Conservation (phyloP, 345 rosid genomes). For the Stellera chamaejasme region DNA sequence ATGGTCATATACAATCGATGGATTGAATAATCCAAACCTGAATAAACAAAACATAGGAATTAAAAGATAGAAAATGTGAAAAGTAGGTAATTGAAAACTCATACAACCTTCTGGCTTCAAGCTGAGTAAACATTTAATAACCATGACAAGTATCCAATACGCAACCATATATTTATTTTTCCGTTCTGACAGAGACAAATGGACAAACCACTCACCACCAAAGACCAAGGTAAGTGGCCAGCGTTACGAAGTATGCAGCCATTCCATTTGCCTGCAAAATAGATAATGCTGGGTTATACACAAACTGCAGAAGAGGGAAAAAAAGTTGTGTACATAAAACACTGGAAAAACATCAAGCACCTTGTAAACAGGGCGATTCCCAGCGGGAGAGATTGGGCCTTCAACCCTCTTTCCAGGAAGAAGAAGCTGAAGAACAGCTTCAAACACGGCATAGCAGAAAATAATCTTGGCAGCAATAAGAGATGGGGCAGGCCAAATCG, state of each 20-base stretch:
- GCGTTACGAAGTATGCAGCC: constrained; percentile 72
- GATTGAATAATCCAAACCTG: constrained; percentile 95
- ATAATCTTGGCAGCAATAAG: constrained; percentile 66
- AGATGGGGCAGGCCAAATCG: constrained; percentile 84
- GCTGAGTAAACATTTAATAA: too few species aligned
- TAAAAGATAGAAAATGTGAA: background rate
- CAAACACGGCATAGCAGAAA: constrained; percentile 70
- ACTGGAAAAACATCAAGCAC: constrained; percentile 20
- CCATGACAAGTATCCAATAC: too few species aligned
- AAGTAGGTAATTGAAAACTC: background rate
- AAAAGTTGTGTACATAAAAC: constrained; percentile 4
- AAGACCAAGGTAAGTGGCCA: constrained; percentile 67
- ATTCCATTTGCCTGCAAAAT: constrained; percentile 80
- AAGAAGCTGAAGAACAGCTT: constrained; percentile 88
- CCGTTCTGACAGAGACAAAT: background rate
- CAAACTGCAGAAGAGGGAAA: too few species aligned
- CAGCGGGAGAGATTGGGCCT: constrained; percentile 88
- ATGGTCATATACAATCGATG: constrained; percentile 80
- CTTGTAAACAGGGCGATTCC: constrained; percentile 87
- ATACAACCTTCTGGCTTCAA: background rate
- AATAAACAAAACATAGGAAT: constrained; percentile 12
- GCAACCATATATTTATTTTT: too few species aligned
- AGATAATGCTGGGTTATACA: too few species aligned
- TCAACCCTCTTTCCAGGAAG: constrained; percentile 84
- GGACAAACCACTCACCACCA: constrained; percentile 74